These are phyloP conservation scores for Paramecium sonneborni DNA, from an alignment of 73 alveolate species.

Conservation along the genomic window DNA sequence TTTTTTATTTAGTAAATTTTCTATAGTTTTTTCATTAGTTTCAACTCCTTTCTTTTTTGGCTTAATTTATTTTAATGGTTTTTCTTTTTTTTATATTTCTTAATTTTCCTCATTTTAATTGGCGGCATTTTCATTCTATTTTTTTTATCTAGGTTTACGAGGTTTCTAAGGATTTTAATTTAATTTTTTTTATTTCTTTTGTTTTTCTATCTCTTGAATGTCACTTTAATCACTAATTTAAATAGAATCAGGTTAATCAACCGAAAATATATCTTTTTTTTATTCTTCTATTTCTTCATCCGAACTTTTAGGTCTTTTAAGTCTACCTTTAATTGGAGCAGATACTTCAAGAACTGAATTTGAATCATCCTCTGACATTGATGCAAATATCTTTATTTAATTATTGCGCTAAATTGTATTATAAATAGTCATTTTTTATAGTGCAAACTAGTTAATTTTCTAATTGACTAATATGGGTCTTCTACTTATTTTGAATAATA, in stretches of 20 bases:
- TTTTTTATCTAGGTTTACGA: not conserved
- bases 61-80: not conserved
- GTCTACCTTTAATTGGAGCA: not conserved
- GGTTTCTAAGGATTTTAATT: not conserved
- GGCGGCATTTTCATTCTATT: not conserved
- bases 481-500: not conserved
- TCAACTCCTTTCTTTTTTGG: not conserved
- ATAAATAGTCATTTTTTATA: not conserved
- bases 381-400: not conserved
- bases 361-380: not conserved
- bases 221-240: not conserved
- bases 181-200: not conserved
- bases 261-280: not conserved
- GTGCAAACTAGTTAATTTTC: constrained; percentile 15
- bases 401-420: not conserved
- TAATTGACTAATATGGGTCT: not conserved
- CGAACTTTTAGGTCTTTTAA: not conserved
- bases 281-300: not conserved
- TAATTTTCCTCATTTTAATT: not conserved
- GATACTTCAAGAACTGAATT: not conserved
- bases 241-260: not conserved
- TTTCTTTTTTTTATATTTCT: not conserved
- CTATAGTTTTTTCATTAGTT: not conserved
- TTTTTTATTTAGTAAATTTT: not conserved
- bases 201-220: not conserved